Conservation (phyloP, 371 early-diverging fungal species). For the Rhizopus delemar region DNA sequence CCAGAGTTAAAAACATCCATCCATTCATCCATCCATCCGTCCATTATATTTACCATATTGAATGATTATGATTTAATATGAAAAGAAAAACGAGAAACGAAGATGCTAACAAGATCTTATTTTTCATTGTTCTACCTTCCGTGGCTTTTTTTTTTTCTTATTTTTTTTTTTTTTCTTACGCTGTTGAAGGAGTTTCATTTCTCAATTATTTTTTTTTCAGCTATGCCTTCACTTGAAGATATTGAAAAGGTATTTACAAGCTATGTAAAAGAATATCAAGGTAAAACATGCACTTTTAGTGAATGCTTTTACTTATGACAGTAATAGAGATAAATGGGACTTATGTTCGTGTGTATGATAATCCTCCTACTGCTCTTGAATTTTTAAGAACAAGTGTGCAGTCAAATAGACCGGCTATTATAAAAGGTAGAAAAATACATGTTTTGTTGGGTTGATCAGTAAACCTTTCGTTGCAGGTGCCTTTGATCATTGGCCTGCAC, state of each 20-base stretch:
- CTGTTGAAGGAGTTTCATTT: constrained; percentile 1
- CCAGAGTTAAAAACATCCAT: constrained; percentile 10
- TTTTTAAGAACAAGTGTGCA: constrained; percentile 43
- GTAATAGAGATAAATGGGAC: constrained; percentile 46
- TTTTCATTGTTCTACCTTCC: not conserved
- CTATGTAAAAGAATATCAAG: constrained; percentile 51
- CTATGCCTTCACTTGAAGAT: constrained; percentile 1
- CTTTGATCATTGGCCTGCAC: constrained; percentile 64
- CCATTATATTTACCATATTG: constrained; percentile 18
- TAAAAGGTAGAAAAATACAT: constrained; percentile 30
- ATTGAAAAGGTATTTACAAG: constrained; percentile 29
- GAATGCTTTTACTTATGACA: not conserved
- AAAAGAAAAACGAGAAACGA: constrained; percentile 10
- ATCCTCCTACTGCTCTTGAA: constrained; percentile 45
- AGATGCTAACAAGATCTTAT: not conserved
- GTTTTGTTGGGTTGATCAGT: not conserved
- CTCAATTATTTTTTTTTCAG: not conserved
- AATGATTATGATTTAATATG: constrained; percentile 11
- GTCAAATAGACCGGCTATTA: constrained; percentile 48
- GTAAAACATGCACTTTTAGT: constrained; percentile 10
- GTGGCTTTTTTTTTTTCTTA: not conserved
- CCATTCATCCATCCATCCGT: constrained; percentile 23
- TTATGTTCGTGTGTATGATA: constrained; percentile 25
- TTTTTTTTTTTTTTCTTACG: constrained; percentile 3
- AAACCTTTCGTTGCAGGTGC: constrained; percentile 23